Base-by-base conservation (phyloP, 1,139 yeast genomes). In the Geotrichum citri-aurantii region DNA sequence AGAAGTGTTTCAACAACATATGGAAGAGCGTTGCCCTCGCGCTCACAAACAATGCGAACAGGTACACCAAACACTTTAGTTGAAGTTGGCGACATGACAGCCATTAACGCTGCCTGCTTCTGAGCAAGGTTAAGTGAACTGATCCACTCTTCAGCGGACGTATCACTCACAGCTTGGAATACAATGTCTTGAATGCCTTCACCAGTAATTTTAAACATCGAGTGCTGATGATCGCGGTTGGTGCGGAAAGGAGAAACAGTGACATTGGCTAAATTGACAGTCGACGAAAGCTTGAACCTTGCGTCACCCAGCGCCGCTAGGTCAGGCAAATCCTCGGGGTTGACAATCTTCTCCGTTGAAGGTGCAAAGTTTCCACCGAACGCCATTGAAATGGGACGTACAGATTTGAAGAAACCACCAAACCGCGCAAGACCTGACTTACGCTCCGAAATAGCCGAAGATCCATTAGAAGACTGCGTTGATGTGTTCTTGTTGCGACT, bases 61-160 rank as follows among this genome's bases (percentile, higher is more conserved):
- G 98, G 97, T 46, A 92, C 86, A n/a, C 98, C 98, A 78, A 92
- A 93, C 2, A 93, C 88, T 70, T 78, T 68, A 61, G 76, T 69
- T 31, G 68, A 68, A 2, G 66, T 63, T 6, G 71, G 68, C n/a
- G 67, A 59, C 55, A 61, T 60, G 50, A 57, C 61, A 31, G 72
- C 72, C 6, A 79, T 74, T 50, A 73, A 69, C 6, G 66, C 66
- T 2, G 81, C 75, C 59, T 73, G 75, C 62, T 79, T 71, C 59
- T 77, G 77, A 1, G 81, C 77, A 12, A 70, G 65, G 37, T 71
- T 72, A 27, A 80, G 69, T 50, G 73, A 68, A 54, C 78, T 75
- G 47, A 89, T 77, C 98, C 98, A 93, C 55, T 85, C 90, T 60
- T 81, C 82, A 61, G 88, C 81, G 44, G 88, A 95, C 2, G 66